These are phyloP conservation scores for Quambalaria eucalypti DNA, from an alignment of 1,284 basidiomycete genomes.

Conservation along the genomic window DNA sequence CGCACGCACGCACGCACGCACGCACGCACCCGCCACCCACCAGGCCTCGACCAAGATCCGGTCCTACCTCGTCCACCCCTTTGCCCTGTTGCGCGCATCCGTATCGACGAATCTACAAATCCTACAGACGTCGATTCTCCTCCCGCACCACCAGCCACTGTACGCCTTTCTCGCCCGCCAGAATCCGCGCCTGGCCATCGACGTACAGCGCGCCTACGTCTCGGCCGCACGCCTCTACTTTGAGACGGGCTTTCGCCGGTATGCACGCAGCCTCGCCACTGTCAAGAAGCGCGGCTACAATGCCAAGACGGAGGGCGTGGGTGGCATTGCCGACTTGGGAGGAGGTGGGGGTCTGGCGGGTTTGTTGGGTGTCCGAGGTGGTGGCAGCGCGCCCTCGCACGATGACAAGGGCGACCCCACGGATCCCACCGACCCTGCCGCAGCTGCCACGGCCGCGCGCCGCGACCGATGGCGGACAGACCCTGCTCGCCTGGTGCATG, in stretches of 20 bases:
- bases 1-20: background rate
- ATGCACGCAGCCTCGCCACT: conserved; percentile 56
- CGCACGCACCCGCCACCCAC: conserved; percentile 1
- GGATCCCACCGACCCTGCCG: too few relatives aligned
- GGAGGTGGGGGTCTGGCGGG: too few relatives aligned
- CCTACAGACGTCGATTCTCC: conserved; percentile 74
- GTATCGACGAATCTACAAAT: conserved; percentile 89
- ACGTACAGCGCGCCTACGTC: conserved; percentile 80
- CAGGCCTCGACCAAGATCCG: conserved; percentile 81
- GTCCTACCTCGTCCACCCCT: conserved; percentile 70
- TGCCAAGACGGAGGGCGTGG: background rate
- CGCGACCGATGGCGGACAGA: conserved; percentile 23
- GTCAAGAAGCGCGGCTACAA: conserved; percentile 1
- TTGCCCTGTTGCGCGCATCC: conserved; percentile 70
- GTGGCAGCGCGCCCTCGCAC: background rate
- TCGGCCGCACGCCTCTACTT: conserved; percentile 79
- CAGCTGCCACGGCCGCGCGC: too few relatives aligned
- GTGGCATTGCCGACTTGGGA: conserved; percentile 3
- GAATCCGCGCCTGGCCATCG: conserved; percentile 69
- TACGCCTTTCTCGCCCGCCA: conserved; percentile 79
- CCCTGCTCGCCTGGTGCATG: conserved; percentile 16
- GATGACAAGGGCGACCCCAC: too few relatives aligned
- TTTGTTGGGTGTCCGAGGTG: too few relatives aligned
- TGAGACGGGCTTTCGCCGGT: conserved; percentile 88
- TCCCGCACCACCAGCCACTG: conserved; percentile 61